Conservation (phyloP, 2,329 filamentous ascomycete species). For the Calonectria leucothoes region DNA sequence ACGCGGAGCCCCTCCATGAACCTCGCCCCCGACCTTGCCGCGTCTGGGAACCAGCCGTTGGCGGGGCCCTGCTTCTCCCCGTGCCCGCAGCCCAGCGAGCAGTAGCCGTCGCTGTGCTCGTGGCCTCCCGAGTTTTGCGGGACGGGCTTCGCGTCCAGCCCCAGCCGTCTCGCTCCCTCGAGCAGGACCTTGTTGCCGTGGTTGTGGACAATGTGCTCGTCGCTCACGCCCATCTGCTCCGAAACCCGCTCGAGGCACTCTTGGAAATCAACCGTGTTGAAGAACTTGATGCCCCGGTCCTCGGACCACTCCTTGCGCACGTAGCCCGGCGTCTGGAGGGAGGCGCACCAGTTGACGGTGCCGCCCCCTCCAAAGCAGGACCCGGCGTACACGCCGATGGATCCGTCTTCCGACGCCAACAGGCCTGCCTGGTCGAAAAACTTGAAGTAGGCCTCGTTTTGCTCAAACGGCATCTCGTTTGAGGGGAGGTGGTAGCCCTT, state of each 20-base stretch:
- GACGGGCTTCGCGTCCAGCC: conserved; percentile 73
- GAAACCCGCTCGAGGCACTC: conserved; percentile 79
- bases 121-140: conserved; percentile 80
- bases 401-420: background rate
- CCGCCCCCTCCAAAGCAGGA: background rate
- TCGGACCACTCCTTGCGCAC: conserved; percentile 1
- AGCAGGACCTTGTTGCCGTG: conserved; percentile 73
- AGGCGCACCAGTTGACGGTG: background rate
- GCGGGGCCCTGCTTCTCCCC: conserved; percentile 80
- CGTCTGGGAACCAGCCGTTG: conserved; percentile 79
- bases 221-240: conserved; percentile 77
- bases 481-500: background rate
- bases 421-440: background rate
- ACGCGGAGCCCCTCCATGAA: conserved; percentile 83
- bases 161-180: conserved; percentile 77
- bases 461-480: background rate
- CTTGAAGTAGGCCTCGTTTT: background rate
- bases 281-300: conserved; percentile 70
- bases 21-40: conserved; percentile 74
- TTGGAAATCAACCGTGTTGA: conserved; percentile 77
- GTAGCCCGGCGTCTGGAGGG: background rate
- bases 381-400: background rate
- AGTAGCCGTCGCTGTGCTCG: conserved; percentile 73
- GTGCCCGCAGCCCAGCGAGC: conserved; percentile 65
- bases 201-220: conserved; percentile 74